Base-by-base conservation (phyloP, 495 filamentous ascomycete genomes). In the Lasiosphaeria hispida region DNA sequence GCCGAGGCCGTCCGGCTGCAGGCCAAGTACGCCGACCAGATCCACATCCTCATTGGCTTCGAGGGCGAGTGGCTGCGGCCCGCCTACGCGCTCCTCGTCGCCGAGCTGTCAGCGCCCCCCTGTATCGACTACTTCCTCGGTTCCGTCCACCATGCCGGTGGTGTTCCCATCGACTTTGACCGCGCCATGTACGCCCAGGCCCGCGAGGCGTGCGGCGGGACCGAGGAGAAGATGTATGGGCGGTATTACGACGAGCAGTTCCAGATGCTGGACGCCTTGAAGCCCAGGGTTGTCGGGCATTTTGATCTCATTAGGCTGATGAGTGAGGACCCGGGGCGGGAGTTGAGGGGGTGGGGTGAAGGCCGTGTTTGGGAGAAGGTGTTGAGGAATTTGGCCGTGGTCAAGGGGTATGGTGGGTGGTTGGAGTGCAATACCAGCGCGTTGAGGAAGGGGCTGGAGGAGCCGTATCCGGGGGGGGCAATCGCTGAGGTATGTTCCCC, bases 61-160 rank as follows among this genome's bases (percentile, higher is more conserved):
- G 95, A 98, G 70, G 81, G 81, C 54, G 95, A 98, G 64, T 97
- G 89, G 85, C 92, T 96, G 61, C 84, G 91, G 3, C 81, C 85
- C 0, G 76, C 76, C 11, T 92, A 89, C 50, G 67, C 68, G 5
- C 14, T 65, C 1, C 71, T 90, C 34, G 84, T 96, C 47, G 57
- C 74, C 8, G 56, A 65, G 8, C 82, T 95, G 0, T 74, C 88
- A 11, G 65, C 75, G 2, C 76, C 83, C 23, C 81, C 87, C 50
- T 70, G 75, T 13, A 80, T 95, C 56, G 92, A 97, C 67, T 87
- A 94, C 72, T 93, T 95, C 75, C 72, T 98, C 65, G 94, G 95
- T 15, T 92, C 88, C 2, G 79, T 97, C 30, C 94, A 98, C 73
- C 94, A 98, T 72, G 87, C 90, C 6, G 77, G 85, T 56, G 85